Base-by-base conservation (phyloP, 2,329 filamentous ascomycete genomes). In the Sarocladiaceae sp. region DNA sequence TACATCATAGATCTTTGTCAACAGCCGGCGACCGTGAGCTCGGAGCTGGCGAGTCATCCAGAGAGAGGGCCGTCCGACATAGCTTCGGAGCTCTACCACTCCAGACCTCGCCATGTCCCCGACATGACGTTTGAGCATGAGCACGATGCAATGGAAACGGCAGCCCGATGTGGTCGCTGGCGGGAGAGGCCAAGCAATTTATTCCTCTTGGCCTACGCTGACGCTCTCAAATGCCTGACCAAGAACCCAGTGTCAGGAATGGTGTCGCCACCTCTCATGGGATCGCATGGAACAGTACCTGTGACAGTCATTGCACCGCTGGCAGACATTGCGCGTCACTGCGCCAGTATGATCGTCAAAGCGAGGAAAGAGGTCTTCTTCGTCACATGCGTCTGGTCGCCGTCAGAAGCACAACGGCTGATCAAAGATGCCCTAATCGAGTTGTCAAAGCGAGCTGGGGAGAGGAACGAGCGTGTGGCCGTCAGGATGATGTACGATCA, bases 401-500 rank as follows among this genome's bases (percentile, higher is more conserved):
- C 80, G 33, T 83, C 83, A 0, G 71, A 81, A 7, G 83, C 85
- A 0, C 82, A 82, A 33, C 74, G 69, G 4, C 73, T 86, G 41
- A 73, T 90, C 33, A 84, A 77, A 3, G 74, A 85, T 55, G 81
- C 82, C 0, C 68, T 91, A 40, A 70, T 70, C 15, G 85, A 90
- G 58, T 72, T 90, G 0, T 85, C 85, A 0, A 70, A 64, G 27
- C 73, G 84, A 19, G 82, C 80, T 0, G 80, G 78, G 0, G 66
- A 68, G 42, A 66, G 78, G 18, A 75, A 76, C 0, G 59, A 67
- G 13, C 76, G 69, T 44, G 70, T 85, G 0, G 71, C 85, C 0
- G 74, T 89, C 47, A 89, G 88, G 57, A 65, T 91, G 50, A 78
- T 89, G 53, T 89, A 88, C 58, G 86, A 90, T 58, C 73, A 83